A percentile compares a stretch with the other conserved stretches of the same genome.
Evolutionary conservation across 1,284 basidiomycete genomes (phyloP).

Genomic region (Fomes fomentarius): DNA sequence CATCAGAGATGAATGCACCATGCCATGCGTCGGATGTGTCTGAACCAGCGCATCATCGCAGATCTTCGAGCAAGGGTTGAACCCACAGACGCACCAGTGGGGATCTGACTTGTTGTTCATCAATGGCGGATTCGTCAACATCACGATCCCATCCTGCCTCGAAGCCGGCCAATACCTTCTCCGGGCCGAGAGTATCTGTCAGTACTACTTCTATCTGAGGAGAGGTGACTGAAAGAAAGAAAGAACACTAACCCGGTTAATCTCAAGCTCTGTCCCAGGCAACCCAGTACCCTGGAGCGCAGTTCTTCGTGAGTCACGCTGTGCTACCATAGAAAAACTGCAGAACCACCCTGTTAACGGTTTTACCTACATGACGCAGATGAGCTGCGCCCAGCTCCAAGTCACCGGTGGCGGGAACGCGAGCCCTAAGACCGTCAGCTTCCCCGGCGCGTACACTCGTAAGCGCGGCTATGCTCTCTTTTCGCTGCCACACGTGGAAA

Average conservation of each 20-base stretch:
- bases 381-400: constrained; percentile 54
- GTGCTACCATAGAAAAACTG: too few species aligned
- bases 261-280: constrained; percentile 43
- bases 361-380: too few species aligned
- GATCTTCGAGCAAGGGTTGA: constrained; percentile 47
- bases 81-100: constrained; percentile 40
- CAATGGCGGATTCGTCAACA: constrained; percentile 55
- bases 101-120: constrained; percentile 51
- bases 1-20: background rate
- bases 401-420: constrained; percentile 52
- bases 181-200: constrained; percentile 56
- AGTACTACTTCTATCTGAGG: too few species aligned
- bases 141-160: constrained; percentile 54
- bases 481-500: background rate
- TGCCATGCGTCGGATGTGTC: background rate
- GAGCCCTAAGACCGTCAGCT: constrained; percentile 49
- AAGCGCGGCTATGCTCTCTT: constrained; percentile 1
- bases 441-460: constrained; percentile 52
- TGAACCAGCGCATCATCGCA: constrained; percentile 1
- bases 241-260: background rate
- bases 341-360: too few species aligned
- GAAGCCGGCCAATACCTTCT: constrained; percentile 53
- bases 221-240: too few species aligned
- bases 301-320: constrained; percentile 40
- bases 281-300: constrained; percentile 50